phyloP scores from a whole-genome alignment of 768 basidiomycete species.

The Phanerochaete sordida region DNA sequence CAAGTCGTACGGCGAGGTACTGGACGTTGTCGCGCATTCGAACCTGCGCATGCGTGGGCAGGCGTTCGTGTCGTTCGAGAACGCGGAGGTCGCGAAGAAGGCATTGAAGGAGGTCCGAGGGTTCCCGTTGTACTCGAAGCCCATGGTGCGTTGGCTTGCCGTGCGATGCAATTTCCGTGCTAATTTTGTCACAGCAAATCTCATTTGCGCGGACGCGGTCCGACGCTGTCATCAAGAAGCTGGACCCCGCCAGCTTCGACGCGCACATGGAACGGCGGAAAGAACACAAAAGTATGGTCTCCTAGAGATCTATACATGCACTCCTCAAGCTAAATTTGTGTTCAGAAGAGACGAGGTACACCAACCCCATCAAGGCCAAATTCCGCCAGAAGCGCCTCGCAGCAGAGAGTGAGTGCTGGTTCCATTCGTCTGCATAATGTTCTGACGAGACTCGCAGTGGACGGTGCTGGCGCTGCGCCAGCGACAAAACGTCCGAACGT shows the following conservation, averaged over 20 bases:
- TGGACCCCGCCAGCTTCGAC: conserved; percentile 67
- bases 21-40: conserved; percentile 92
- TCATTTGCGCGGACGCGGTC: conserved; percentile 87
- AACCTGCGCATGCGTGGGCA: conserved; percentile 98
- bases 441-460: conserved; percentile 40
- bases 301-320: background rate
- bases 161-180: background rate
- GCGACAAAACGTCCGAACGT: conserved; percentile 78
- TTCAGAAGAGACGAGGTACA: conserved; percentile 74
- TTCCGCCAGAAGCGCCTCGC: conserved; percentile 78
- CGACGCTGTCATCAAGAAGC: conserved; percentile 81
- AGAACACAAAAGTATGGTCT: conserved; percentile 78
- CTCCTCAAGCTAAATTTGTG: background rate
- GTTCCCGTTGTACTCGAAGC: conserved; percentile 94
- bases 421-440: conserved; percentile 2
- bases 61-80: conserved; percentile 92
- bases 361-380: conserved; percentile 89
- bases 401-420: conserved; percentile 55
- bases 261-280: conserved; percentile 69
- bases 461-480: conserved; percentile 62
- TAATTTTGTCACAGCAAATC: conserved; percentile 67
- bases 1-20: conserved; percentile 88
- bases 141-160: conserved; percentile 71
- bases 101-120: conserved; percentile 91
- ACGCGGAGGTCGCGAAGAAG: conserved; percentile 76